These are phyloP conservation scores for Candida rishiriensis DNA, from an alignment of 805 yeast genomes.

Conservation along the genomic window DNA sequence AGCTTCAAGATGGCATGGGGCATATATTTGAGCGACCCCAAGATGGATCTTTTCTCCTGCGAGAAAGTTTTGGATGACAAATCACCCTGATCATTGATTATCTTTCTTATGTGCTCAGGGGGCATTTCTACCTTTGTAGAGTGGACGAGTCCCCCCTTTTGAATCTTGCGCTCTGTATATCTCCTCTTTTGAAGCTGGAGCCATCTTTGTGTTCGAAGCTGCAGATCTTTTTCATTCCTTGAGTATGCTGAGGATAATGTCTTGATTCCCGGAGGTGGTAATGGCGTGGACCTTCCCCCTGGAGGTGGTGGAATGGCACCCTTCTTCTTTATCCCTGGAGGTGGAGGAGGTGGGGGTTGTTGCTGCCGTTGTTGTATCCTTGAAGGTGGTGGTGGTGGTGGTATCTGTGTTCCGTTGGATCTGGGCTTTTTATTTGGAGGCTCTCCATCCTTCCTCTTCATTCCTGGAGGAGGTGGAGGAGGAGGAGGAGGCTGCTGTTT, in stretches of 20 bases:
- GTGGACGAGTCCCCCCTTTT: constrained; percentile 45
- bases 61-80: constrained; percentile 74
- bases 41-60: constrained; percentile 77
- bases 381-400: constrained; percentile 9
- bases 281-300: constrained; percentile 3
- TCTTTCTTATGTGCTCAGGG: constrained; percentile 85
- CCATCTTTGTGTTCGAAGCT: constrained; percentile 54
- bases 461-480: constrained; percentile 11
- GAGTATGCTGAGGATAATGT: constrained; percentile 21
- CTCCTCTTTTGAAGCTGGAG: constrained; percentile 55
- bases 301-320: constrained; percentile 36
- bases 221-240: constrained; percentile 25
- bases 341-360: constrained; percentile 13
- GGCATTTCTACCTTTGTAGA: constrained; percentile 80
- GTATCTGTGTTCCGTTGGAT: constrained; percentile 6
- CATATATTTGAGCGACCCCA: constrained; percentile 90
- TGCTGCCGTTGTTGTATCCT: neutral
- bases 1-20: constrained; percentile 92
- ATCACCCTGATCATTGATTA: constrained; percentile 80
- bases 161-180: constrained; percentile 35
- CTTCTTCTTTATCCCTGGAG: constrained; percentile 13
- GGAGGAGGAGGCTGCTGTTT: constrained; percentile 10
- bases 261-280: constrained; percentile 31
- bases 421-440: constrained; percentile 2
- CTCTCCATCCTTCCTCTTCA: neutral